phyloP scores from a whole-genome alignment of 176 grass and related monocot genomes.

The Saccharum officinarum region DNA sequence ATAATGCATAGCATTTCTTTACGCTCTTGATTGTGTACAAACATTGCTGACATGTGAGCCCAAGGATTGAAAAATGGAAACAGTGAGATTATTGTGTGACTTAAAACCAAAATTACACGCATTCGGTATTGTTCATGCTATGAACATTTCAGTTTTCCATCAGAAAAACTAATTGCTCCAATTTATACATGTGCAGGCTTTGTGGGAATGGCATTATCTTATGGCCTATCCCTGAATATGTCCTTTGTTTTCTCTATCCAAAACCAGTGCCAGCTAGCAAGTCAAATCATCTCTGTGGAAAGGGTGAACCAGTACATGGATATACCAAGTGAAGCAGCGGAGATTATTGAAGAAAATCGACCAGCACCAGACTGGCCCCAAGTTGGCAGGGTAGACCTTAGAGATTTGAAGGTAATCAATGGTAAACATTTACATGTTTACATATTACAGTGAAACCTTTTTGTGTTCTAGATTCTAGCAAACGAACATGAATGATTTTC shows the following conservation, averaged over 20 bases:
- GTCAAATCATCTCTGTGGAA: conserved; percentile 89
- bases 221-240: conserved; percentile 86
- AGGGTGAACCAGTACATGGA: conserved; percentile 92
- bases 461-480: background rate
- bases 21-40: background rate
- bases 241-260: conserved; percentile 79
- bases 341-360: conserved; percentile 62
- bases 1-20: background rate
- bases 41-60: background rate
- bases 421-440: conserved; percentile 4
- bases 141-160: background rate
- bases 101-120: background rate
- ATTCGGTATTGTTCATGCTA: background rate
- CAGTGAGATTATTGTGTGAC: background rate
- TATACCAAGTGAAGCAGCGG: conserved; percentile 69
- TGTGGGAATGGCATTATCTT: conserved; percentile 93
- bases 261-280: conserved; percentile 83
- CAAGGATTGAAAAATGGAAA: background rate
- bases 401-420: conserved; percentile 72
- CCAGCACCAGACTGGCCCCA: conserved; percentile 71
- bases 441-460: background rate
- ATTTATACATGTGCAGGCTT: conserved; percentile 55
- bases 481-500: conserved; percentile 21
- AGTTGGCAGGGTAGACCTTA: conserved; percentile 69
- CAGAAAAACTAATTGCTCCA: conserved; percentile 4